These are phyloP conservation scores for Solioccasus polychromus DNA, from an alignment of 768 basidiomycete species.

Conservation along the genomic window DNA sequence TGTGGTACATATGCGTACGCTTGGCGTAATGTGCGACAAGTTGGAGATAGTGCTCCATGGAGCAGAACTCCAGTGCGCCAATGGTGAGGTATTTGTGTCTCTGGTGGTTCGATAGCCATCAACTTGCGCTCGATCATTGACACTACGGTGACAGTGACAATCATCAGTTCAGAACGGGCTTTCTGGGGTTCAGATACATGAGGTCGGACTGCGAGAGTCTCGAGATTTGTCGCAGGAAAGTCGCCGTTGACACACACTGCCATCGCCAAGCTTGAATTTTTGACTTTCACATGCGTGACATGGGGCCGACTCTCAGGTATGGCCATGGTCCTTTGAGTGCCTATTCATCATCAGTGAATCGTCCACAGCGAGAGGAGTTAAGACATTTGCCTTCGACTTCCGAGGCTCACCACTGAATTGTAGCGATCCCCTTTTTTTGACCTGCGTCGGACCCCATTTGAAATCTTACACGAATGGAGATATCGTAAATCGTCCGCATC, in stretches of 20 bases:
- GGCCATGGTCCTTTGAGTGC: background rate
- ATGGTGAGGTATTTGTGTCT: too few species aligned
- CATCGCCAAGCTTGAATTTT: background rate
- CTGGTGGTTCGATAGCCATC: background rate
- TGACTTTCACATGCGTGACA: background rate
- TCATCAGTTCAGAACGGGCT: background rate
- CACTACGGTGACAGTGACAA: background rate
- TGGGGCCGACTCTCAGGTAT: conserved; percentile 5
- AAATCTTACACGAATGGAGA: background rate
- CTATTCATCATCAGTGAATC: background rate
- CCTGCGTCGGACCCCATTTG: background rate
- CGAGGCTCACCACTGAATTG: too few species aligned
- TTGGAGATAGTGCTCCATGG: too few species aligned
- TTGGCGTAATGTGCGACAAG: too few species aligned
- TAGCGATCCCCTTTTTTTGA: too few species aligned
- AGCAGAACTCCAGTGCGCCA: too few species aligned
- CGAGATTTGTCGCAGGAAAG: background rate
- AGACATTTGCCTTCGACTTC: too few species aligned
- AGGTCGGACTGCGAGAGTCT: background rate
- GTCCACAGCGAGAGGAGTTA: conserved; percentile 3
- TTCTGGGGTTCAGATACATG: too few species aligned
- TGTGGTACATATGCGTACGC: too few species aligned
- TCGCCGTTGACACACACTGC: conserved; percentile 3
- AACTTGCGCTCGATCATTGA: background rate
- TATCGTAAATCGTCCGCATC: background rate